These are phyloP conservation scores for Penicillium nordicum DNA, from an alignment of 2,329 filamentous ascomycete genomes.

Conservation along the genomic window DNA sequence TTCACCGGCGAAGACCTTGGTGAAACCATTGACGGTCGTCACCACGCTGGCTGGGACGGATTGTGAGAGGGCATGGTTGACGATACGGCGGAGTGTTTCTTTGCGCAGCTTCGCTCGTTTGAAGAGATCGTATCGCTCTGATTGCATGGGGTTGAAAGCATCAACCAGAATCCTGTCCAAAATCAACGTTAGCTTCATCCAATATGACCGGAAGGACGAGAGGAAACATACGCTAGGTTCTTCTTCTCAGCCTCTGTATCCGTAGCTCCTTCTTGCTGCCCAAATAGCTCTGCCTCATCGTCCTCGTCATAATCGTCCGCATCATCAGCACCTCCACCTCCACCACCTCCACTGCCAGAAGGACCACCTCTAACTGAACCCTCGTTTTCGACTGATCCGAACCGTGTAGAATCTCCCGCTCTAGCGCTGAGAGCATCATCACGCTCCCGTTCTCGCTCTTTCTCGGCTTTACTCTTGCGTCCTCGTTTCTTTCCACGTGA, in stretches of 20 bases:
- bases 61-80: constrained; percentile 65
- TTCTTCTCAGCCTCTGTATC: constrained; percentile 53
- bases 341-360: constrained; percentile 29
- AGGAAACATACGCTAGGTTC: constrained; percentile 44
- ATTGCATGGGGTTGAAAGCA: constrained; percentile 48
- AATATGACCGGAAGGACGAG: neutral
- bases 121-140: constrained; percentile 48
- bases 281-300: constrained; percentile 45
- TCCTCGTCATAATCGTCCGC: constrained; percentile 51
- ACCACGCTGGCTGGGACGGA: constrained; percentile 63
- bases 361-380: constrained; percentile 33
- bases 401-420: constrained; percentile 24
- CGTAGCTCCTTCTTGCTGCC: constrained; percentile 44
- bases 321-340: constrained; percentile 45
- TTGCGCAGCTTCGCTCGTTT: constrained; percentile 51
- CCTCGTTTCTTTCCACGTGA: constrained; percentile 35
- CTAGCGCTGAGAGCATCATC: constrained; percentile 31
- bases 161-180: constrained; percentile 42
- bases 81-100: constrained; percentile 53
- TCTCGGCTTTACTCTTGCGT: constrained; percentile 39
- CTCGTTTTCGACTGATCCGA: constrained; percentile 35
- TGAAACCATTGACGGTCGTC: constrained; percentile 61
- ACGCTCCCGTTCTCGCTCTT: constrained; percentile 34
- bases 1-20: constrained; percentile 65
- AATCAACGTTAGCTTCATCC: constrained; percentile 8